Evolutionary conservation across 768 basidiomycete species (phyloP).

Genomic region (Cyclocybe aegerita): DNA sequence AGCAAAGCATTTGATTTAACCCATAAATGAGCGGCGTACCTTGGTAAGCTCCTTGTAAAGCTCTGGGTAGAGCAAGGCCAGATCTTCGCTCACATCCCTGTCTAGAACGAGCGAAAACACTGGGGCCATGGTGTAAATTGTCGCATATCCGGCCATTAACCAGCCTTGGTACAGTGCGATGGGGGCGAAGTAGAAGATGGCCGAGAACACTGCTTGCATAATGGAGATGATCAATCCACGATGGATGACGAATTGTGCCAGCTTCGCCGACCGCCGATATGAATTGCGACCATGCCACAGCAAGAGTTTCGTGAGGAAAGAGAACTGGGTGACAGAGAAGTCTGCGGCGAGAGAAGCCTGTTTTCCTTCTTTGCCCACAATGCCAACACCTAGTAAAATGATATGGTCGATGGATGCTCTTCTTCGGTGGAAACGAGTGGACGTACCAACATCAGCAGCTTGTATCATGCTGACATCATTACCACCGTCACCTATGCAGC

Average conservation of each 20-base stretch:
- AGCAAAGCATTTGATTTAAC: not conserved
- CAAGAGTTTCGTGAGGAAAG: constrained; percentile 90
- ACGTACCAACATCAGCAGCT: constrained; percentile 95
- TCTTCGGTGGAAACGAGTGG: too few relatives aligned
- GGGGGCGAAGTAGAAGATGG: constrained; percentile 92
- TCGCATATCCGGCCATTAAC: constrained; percentile 96
- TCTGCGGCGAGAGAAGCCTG: constrained; percentile 99
- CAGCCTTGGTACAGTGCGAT: constrained; percentile 98
- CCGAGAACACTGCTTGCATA: constrained; percentile 96
- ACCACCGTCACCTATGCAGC: constrained; percentile 98
- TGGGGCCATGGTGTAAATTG: constrained; percentile 96
- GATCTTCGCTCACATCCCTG: constrained; percentile 91
- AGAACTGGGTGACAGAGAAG: constrained; percentile 98
- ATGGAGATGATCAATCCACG: constrained; percentile 95
- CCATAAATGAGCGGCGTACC: constrained; percentile 41
- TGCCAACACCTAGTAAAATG: constrained; percentile 73
- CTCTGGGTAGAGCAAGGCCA: constrained; percentile 95
- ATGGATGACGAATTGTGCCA: constrained; percentile 98
- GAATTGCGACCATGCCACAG: constrained; percentile 99
- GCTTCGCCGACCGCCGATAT: constrained; percentile 95
- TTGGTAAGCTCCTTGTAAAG: constrained; percentile 97
- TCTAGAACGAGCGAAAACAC: constrained; percentile 97
- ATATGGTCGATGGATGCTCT: too few relatives aligned
- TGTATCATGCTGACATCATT: constrained; percentile 99
- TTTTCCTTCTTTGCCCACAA: constrained; percentile 98